These are phyloP conservation scores for Glycine tomentella DNA, from an alignment of 306 rosid genomes.

Conservation along the genomic window DNA sequence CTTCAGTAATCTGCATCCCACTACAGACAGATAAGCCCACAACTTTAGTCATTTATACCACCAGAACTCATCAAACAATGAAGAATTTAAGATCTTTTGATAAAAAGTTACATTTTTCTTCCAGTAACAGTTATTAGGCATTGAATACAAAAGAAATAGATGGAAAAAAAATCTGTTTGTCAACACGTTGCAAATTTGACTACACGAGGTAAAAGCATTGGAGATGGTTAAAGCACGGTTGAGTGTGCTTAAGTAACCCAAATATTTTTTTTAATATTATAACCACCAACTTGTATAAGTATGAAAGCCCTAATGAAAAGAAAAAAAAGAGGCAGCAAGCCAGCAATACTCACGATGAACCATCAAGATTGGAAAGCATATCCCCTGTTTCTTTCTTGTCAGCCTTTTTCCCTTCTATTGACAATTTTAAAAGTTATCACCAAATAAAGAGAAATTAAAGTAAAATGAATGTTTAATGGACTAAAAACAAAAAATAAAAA, in stretches of 20 bases:
- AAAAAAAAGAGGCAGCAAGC: not conserved
- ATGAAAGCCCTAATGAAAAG: slow-evolving; percentile 10
- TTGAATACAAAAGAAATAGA: slow-evolving; percentile 2
- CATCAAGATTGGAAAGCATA: slow-evolving; percentile 76
- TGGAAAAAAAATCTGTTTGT: not conserved
- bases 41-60: slow-evolving; percentile 14
- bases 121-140: slow-evolving; percentile 1
- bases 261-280: not conserved
- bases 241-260: not conserved
- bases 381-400: slow-evolving; percentile 96
- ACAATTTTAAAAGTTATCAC: slow-evolving; percentile 46
- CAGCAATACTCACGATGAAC: slow-evolving; percentile 84
- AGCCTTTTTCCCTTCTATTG: slow-evolving; percentile 75
- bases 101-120: slow-evolving; percentile 9
- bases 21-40: slow-evolving; percentile 56
- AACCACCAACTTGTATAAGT: slow-evolving; percentile 36
- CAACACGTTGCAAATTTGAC: slow-evolving; percentile 6
- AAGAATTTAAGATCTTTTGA: slow-evolving; percentile 1
- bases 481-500: slow-evolving; percentile 32
- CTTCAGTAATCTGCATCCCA: slow-evolving; percentile 97
- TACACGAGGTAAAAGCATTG: not conserved
- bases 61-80: slow-evolving; percentile 29
- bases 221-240: slow-evolving; percentile 16
- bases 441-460: slow-evolving; percentile 40
- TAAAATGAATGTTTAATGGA: not conserved